Conservation (phyloP, 257 asterid species). For the Solanum dulcamara region DNA sequence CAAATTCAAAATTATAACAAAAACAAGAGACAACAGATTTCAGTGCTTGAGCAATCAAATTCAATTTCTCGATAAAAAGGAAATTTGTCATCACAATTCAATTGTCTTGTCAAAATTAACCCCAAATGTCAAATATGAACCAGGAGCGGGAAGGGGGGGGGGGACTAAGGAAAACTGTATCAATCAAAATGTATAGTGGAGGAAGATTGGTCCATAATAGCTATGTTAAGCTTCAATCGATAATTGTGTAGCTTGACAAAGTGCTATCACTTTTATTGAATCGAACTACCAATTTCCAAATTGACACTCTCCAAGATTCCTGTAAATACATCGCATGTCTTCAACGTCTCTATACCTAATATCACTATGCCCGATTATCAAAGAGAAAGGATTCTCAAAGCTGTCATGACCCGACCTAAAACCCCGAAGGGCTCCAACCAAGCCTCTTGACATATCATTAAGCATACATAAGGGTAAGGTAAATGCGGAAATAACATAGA, state of each 20-base stretch:
- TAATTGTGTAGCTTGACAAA: not conserved
- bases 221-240: not conserved
- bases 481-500: too few species aligned
- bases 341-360: not conserved
- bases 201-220: not conserved
- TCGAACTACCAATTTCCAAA: not conserved
- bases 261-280: not conserved
- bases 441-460: too few species aligned
- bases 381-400: too few species aligned
- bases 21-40: not conserved
- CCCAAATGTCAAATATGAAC: not conserved
- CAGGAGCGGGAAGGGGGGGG: not conserved
- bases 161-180: not conserved
- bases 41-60: not conserved
- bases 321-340: not conserved
- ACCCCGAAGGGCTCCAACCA: too few species aligned
- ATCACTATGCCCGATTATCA: not conserved
- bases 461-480: too few species aligned
- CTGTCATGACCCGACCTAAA: too few species aligned
- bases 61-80: not conserved
- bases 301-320: not conserved
- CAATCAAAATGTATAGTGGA: not conserved
- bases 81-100: not conserved
- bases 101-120: not conserved
- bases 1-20: too few species aligned